These are phyloP conservation scores for Chaetomidium leptoderma DNA, from an alignment of 495 filamentous ascomycete genomes.

Conservation along the genomic window DNA sequence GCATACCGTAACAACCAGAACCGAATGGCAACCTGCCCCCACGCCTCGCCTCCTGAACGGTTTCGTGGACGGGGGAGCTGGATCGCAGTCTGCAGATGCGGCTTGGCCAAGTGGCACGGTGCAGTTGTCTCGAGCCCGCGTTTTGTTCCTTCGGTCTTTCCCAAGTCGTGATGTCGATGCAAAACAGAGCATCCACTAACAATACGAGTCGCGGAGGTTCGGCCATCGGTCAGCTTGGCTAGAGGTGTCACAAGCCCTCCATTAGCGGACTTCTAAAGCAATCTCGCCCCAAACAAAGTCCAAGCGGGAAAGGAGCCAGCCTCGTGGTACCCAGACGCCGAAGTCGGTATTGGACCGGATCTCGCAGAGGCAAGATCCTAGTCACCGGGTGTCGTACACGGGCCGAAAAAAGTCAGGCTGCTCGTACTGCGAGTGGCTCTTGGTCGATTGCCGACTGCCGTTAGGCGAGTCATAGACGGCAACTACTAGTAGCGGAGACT, in stretches of 20 bases:
- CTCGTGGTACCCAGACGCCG: not conserved
- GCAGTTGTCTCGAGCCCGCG: not conserved
- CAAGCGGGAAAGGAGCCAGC: not conserved
- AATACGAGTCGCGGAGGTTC: not conserved
- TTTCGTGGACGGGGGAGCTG: not conserved
- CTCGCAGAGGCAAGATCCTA: not conserved
- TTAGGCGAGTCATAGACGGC: not conserved
- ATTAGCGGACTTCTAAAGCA: not conserved
- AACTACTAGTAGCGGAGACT: too few species aligned
- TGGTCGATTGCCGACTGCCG: not conserved
- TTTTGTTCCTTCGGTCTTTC: not conserved
- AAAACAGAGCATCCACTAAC: not conserved
- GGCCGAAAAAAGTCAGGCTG: not conserved
- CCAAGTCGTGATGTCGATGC: not conserved
- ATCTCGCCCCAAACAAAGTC: not conserved
- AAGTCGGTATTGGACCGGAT: not conserved
- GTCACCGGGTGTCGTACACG: not conserved
- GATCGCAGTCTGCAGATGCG: not conserved
- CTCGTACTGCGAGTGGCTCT: not conserved
- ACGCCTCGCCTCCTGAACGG: not conserved
- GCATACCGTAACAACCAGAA: not conserved
- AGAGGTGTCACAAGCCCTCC: not conserved
- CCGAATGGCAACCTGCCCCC: too few species aligned
- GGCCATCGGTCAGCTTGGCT: not conserved
- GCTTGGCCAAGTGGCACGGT: not conserved